Conservation (phyloP, 768 basidiomycete genomes). For the Termitomyces eurrhizus region DNA sequence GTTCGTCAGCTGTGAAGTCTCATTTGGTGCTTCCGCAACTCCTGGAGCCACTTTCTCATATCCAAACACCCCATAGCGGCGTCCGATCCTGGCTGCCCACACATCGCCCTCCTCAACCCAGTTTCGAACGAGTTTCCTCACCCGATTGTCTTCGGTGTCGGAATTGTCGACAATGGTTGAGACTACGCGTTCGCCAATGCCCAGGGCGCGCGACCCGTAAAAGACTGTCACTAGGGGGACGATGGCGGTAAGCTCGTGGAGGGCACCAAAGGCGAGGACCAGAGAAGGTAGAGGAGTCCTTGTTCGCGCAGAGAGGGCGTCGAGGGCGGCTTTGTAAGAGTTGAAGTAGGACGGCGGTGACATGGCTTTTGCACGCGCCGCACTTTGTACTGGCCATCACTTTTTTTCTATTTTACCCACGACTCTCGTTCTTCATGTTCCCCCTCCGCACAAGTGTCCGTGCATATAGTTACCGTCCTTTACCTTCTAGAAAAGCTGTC, state of each 20-base stretch:
- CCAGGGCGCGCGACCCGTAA: slow-evolving; percentile 60
- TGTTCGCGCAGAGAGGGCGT: slow-evolving; percentile 60
- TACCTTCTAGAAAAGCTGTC: slow-evolving; percentile 26
- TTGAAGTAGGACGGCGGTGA: slow-evolving; percentile 29
- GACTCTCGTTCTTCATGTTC: slow-evolving; percentile 6
- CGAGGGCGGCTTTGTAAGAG: slow-evolving; percentile 52
- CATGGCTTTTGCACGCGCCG: background rate
- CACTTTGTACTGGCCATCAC: background rate
- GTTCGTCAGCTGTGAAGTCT: slow-evolving; percentile 26
- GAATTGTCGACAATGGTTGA: slow-evolving; percentile 24
- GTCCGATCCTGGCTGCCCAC: slow-evolving; percentile 68
- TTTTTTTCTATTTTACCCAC: slow-evolving; percentile 16
- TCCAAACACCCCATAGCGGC: slow-evolving; percentile 78
- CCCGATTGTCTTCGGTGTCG: slow-evolving; percentile 24
- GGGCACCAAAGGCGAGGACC: slow-evolving; percentile 68
- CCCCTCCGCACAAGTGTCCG: slow-evolving; percentile 3
- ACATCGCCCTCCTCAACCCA: slow-evolving; percentile 81
- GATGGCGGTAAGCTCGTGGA: slow-evolving; percentile 85
- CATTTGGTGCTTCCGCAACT: slow-evolving; percentile 20
- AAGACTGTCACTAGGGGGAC: slow-evolving; percentile 73
- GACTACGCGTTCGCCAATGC: slow-evolving; percentile 67
- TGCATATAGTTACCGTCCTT: slow-evolving; percentile 15
- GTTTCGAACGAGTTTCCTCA: slow-evolving; percentile 35
- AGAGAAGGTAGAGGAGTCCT: slow-evolving; percentile 77
- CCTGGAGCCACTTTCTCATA: slow-evolving; percentile 50